Evolutionary conservation across 257 asterid genomes (phyloP).

Genomic region (Anisodus acutangulus): DNA sequence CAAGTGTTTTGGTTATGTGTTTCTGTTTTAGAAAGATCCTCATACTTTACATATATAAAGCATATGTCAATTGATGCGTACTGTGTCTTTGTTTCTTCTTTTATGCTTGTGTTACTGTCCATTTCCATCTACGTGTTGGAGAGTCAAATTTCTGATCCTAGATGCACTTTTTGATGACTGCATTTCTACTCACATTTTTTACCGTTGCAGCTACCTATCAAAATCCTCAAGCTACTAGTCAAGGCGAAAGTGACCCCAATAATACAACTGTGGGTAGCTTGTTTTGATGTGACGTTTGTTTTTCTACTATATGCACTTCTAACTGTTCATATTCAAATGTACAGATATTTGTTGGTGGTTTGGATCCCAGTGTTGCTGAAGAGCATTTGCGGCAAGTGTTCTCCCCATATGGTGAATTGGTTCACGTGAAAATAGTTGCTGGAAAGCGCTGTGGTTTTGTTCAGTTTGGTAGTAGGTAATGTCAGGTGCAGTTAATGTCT

Average conservation of each 20-base stretch:
- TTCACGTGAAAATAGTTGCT: constrained; percentile 82
- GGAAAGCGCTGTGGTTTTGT: constrained; percentile 97
- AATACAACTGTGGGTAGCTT: constrained; percentile 82
- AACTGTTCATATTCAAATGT: constrained; percentile 27
- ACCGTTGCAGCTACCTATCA: constrained; percentile 70
- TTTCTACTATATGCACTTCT: constrained; percentile 29
- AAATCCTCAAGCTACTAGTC: constrained; percentile 64
- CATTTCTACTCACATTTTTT: constrained; percentile 34
- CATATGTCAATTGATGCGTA: neutral
- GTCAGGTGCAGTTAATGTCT: neutral
- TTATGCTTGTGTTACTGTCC: neutral
- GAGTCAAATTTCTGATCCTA: neutral
- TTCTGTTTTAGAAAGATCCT: constrained; percentile 6
- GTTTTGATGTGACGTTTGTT: constrained; percentile 20
- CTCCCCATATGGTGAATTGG: constrained; percentile 74
- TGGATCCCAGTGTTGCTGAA: constrained; percentile 78
- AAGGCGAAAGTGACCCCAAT: constrained; percentile 87
- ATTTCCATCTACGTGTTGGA: neutral
- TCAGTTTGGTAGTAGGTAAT: constrained; percentile 80
- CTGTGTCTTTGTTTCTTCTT: neutral
- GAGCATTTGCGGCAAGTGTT: constrained; percentile 82
- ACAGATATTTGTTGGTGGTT: constrained; percentile 90
- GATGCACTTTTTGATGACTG: constrained; percentile 16
- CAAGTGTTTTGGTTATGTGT: neutral
- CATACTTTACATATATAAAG: neutral